These are phyloP conservation scores for Withania somnifera DNA, from an alignment of 305 asterid genomes.

Conservation along the genomic window DNA sequence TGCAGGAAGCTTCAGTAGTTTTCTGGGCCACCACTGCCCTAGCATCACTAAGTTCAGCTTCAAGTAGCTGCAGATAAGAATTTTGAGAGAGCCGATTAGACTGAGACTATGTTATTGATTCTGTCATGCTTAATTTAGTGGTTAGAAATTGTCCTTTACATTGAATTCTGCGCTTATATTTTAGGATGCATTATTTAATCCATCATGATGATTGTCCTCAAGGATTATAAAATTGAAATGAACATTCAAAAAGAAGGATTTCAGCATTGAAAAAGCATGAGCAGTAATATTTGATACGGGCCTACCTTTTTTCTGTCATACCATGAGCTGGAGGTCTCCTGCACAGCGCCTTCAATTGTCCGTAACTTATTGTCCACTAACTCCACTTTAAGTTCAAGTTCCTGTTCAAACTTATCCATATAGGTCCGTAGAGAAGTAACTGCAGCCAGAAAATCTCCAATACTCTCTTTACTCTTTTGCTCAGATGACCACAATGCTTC, in stretches of 20 bases:
- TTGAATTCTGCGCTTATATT: background rate
- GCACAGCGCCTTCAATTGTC: conserved; percentile 38
- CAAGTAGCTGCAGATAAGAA: conserved; percentile 50
- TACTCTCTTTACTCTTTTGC: conserved; percentile 35
- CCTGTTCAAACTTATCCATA: conserved; percentile 47
- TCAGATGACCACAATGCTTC: conserved; percentile 45
- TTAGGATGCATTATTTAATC: background rate
- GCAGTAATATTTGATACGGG: background rate
- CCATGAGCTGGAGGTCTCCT: conserved; percentile 47
- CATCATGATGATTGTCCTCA: background rate
- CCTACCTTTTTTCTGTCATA: conserved; percentile 62
- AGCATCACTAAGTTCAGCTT: conserved; percentile 77
- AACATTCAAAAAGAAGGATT: background rate
- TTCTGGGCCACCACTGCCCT: conserved; percentile 65
- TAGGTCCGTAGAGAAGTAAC: conserved; percentile 39
- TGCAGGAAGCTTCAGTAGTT: conserved; percentile 72
- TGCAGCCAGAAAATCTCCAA: conserved; percentile 37
- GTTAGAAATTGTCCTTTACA: background rate
- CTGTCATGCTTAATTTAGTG: background rate
- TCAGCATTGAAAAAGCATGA: background rate
- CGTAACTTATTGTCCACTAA: conserved; percentile 45
- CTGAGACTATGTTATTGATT: background rate
- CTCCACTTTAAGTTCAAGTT: conserved; percentile 33
- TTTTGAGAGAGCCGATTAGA: background rate
- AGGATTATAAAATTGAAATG: background rate